phyloP scores from a whole-genome alignment of 1,284 basidiomycete species.

The Vanrija sp. region DNA sequence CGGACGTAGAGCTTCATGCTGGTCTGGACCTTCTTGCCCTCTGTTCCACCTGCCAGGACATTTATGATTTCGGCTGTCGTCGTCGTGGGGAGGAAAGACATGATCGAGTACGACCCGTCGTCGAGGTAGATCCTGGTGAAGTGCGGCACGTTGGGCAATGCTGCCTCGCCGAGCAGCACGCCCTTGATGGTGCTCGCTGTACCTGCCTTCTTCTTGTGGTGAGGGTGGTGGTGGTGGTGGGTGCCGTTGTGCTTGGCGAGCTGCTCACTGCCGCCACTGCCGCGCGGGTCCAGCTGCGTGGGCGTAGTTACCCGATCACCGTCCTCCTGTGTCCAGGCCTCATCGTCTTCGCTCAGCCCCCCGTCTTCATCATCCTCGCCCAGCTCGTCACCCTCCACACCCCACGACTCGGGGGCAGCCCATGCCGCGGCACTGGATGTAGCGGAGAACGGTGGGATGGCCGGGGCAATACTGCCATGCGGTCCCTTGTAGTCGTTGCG shows the following conservation, averaged over 20 bases:
- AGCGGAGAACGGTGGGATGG: slow-evolving; percentile 9
- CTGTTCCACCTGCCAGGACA: slow-evolving; percentile 50
- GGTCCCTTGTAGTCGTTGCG: not conserved
- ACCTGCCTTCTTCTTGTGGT: not conserved
- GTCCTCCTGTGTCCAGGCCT: slow-evolving; percentile 27
- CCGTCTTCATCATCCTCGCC: slow-evolving; percentile 23
- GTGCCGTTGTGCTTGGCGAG: not conserved
- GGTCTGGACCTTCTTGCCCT: slow-evolving; percentile 57
- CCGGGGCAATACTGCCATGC: not conserved
- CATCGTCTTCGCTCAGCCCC: slow-evolving; percentile 31
- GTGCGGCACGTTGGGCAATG: slow-evolving; percentile 23
- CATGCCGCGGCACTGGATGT: slow-evolving; percentile 43
- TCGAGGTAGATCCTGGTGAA: slow-evolving; percentile 71
- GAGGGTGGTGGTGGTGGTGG: not conserved
- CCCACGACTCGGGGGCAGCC: slow-evolving; percentile 56
- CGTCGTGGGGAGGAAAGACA: slow-evolving; percentile 61
- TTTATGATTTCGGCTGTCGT: slow-evolving; percentile 68
- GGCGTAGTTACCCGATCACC: not conserved
- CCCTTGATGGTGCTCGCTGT: not conserved
- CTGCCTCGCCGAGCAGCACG: not conserved
- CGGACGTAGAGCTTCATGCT: slow-evolving; percentile 72
- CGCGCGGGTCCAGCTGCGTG: not conserved
- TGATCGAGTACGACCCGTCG: slow-evolving; percentile 69
- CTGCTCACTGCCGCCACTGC: not conserved
- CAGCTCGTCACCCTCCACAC: slow-evolving; percentile 52